Conservation (phyloP, 75 land plant genomes). For the Selaginella moellendorffii region DNA sequence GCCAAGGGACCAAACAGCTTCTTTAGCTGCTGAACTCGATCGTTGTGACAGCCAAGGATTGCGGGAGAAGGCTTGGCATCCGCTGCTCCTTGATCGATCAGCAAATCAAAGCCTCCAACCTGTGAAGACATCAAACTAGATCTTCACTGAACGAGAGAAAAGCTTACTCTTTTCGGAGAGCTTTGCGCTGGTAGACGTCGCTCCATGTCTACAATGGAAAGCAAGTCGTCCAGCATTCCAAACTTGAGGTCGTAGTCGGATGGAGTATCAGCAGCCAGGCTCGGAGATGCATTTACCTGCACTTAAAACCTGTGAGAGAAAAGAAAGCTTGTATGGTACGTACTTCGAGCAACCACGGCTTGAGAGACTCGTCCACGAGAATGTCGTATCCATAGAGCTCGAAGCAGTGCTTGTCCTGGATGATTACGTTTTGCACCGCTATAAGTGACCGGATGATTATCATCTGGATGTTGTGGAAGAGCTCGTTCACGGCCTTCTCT, state of each 20-base stretch:
- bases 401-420: constrained; percentile 35
- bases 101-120: constrained; percentile 29
- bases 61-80: constrained; percentile 8
- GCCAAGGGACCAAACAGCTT: not conserved
- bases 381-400: constrained; percentile 36
- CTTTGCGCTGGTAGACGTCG: constrained; percentile 18
- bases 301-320: not conserved
- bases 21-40: constrained; percentile 19
- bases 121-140: constrained; percentile 1
- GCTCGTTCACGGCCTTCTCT: constrained; percentile 24
- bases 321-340: not conserved
- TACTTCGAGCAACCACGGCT: constrained; percentile 35
- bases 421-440: constrained; percentile 29
- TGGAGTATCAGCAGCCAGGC: constrained; percentile 31
- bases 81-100: constrained; percentile 22
- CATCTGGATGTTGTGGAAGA: constrained; percentile 26
- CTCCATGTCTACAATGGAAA: constrained; percentile 30
- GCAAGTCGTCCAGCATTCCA: constrained; percentile 29
- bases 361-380: constrained; percentile 22
- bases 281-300: constrained; percentile 33
- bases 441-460: constrained; percentile 24
- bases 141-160: not conserved
- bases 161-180: constrained; percentile 6
- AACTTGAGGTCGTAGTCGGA: constrained; percentile 25
- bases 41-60: constrained; percentile 23